These are phyloP conservation scores for Lithospermum erythrorhizon DNA, from an alignment of 257 asterid genomes.

Conservation along the genomic window DNA sequence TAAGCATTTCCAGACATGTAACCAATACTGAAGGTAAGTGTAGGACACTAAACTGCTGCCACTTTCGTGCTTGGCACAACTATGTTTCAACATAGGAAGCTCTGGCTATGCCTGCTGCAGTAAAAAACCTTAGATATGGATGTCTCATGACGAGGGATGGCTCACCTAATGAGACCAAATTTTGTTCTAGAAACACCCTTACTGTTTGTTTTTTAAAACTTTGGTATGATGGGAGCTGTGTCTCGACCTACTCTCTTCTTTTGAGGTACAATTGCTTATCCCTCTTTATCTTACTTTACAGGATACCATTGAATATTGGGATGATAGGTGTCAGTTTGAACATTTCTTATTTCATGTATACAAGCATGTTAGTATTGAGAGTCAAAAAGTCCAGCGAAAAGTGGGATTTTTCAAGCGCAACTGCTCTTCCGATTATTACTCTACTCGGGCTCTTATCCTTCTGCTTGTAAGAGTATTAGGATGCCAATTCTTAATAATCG, in stretches of 20 bases:
- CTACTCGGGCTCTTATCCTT: slow-evolving; percentile 38
- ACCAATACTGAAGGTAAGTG: no score
- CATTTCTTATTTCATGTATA: slow-evolving; percentile 33
- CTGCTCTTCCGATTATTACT: slow-evolving; percentile 45
- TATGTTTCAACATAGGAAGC: not conserved
- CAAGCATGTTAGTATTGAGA: slow-evolving; percentile 39
- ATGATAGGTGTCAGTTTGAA: slow-evolving; percentile 41
- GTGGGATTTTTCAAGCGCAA: slow-evolving; percentile 43
- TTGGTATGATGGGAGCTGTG: not conserved
- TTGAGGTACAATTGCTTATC: not conserved
- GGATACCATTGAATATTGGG: slow-evolving; percentile 47
- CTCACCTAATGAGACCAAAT: no score
- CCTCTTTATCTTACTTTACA: slow-evolving; percentile 6
- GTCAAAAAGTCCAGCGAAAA: slow-evolving; percentile 30
- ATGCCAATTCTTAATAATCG: not conserved
- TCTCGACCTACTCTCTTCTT: not conserved
- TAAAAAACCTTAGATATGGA: not conserved
- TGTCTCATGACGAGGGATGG: not conserved
- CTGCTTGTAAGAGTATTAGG: slow-evolving; percentile 37
- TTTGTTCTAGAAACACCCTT: no score
- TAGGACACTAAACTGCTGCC: no score
- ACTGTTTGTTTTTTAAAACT: no score
- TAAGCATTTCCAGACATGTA: no score
- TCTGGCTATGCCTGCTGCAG: not conserved
- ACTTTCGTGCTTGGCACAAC: not conserved